Conservation (phyloP, 345 rosid genomes). For the Syzygium aqueum region DNA sequence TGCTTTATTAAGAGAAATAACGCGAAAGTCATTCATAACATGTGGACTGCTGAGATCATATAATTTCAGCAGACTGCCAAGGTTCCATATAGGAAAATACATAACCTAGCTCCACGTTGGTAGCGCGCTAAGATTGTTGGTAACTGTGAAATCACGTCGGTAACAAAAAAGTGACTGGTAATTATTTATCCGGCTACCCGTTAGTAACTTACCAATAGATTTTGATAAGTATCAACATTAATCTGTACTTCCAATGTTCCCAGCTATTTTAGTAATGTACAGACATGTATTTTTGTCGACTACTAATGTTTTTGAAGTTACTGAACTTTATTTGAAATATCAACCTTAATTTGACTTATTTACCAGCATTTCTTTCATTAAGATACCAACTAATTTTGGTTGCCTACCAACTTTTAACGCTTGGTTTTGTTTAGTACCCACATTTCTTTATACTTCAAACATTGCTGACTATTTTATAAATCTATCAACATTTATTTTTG, state of each 20-base stretch:
- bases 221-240: not conserved
- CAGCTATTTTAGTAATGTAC: not conserved
- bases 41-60: not conserved
- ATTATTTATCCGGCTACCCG: not conserved
- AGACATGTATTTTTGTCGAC: too few species aligned
- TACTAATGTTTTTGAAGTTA: not conserved
- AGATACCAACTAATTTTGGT: not conserved
- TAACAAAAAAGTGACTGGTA: not conserved
- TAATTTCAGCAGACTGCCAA: not conserved
- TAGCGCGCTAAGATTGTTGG: not conserved
- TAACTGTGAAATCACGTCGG: not conserved
- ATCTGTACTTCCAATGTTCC: not conserved
- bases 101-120: not conserved
- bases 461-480: not conserved
- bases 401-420: not conserved
- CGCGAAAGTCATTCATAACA: not conserved
- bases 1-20: not conserved
- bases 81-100: not conserved
- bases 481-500: not conserved
- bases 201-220: not conserved
- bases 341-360: not conserved
- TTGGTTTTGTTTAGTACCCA: not conserved
- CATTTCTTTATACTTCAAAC: not conserved
- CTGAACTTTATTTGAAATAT: not conserved
- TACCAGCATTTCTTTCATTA: not conserved